A percentile compares a stretch with the other conserved stretches of the same genome.
These are phyloP conservation scores for Scolecobasidium constrictum DNA, from an alignment of 2,329 filamentous ascomycete species.

Conservation along the genomic window DNA sequence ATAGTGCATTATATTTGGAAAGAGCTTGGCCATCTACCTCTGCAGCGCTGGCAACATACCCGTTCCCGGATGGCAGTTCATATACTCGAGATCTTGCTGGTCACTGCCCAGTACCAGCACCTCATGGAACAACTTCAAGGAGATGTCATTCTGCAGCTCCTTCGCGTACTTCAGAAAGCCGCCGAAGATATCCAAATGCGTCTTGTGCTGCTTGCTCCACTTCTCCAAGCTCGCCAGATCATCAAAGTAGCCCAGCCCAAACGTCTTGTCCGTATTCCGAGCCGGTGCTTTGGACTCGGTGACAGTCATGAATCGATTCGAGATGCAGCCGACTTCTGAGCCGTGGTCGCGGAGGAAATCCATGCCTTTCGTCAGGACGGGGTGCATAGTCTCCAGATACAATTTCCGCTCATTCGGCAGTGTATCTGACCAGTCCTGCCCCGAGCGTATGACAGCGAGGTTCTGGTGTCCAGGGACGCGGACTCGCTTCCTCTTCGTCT, in stretches of 20 bases:
- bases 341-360: slow-evolving; percentile 33
- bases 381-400: slow-evolving; percentile 36
- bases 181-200: slow-evolving; percentile 31
- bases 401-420: slow-evolving; percentile 29
- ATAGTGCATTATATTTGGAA: too few relatives aligned
- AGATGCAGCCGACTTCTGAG: slow-evolving; percentile 32
- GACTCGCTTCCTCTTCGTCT: neutral
- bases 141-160: slow-evolving; percentile 24
- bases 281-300: slow-evolving; percentile 18
- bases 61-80: slow-evolving; percentile 27
- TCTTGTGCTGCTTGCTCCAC: slow-evolving; percentile 30
- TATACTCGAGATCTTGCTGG: slow-evolving; percentile 33
- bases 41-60: too few relatives aligned
- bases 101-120: slow-evolving; percentile 27
- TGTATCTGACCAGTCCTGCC: slow-evolving; percentile 19
- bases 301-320: slow-evolving; percentile 34
- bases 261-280: slow-evolving; percentile 23
- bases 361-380: slow-evolving; percentile 33
- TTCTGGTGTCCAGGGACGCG: neutral
- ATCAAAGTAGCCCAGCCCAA: slow-evolving; percentile 32
- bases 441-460: neutral
- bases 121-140: slow-evolving; percentile 30
- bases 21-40: too few relatives aligned
- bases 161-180: slow-evolving; percentile 29
- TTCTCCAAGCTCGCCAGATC: slow-evolving; percentile 28